These are phyloP conservation scores for Xylariales sp. DNA, from an alignment of 2,329 filamentous ascomycete species.

Conservation along the genomic window DNA sequence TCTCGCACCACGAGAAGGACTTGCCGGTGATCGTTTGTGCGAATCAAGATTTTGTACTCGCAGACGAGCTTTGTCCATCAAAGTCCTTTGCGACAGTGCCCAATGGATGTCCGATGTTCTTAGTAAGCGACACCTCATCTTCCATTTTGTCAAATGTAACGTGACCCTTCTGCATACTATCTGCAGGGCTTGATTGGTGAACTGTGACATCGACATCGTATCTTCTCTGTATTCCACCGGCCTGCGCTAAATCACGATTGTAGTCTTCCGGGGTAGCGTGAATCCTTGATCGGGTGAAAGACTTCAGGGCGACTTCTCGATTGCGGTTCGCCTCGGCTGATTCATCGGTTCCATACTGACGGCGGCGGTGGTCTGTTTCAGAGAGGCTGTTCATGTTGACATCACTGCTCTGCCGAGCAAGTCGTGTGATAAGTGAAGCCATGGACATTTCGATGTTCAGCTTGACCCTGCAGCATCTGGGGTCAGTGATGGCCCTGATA, in stretches of 20 bases:
- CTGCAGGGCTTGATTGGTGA: conserved; percentile 21
- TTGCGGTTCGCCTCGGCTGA: background rate
- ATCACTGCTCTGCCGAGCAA: conserved; percentile 4
- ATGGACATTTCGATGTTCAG: conserved; percentile 49
- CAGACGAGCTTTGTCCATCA: conserved; percentile 6
- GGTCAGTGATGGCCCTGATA: too few species aligned
- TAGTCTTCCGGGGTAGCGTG: conserved; percentile 35
- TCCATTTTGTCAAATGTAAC: conserved; percentile 41
- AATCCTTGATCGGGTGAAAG: conserved; percentile 41
- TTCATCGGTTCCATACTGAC: conserved; percentile 3
- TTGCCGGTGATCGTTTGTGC: too few species aligned
- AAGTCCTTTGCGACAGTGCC: conserved; percentile 1
- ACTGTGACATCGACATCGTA: conserved; percentile 10
- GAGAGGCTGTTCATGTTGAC: conserved; percentile 6
- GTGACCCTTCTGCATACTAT: conserved; percentile 1
- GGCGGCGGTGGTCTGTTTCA: conserved; percentile 4
- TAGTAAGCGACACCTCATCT: conserved; percentile 28
- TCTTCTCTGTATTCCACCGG: conserved; percentile 8
- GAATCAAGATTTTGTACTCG: conserved; percentile 3
- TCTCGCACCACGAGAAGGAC: too few species aligned
- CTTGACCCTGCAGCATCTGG: too few species aligned
- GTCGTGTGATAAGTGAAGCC: conserved; percentile 39
- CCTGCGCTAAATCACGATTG: conserved; percentile 25
- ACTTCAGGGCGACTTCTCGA: conserved; percentile 8
- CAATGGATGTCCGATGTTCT: background rate